A percentile compares a stretch with the other conserved stretches of the same genome.
Conservation (phyloP, 202 grass and related monocot genomes). For the Carex sylvatica region DNA sequence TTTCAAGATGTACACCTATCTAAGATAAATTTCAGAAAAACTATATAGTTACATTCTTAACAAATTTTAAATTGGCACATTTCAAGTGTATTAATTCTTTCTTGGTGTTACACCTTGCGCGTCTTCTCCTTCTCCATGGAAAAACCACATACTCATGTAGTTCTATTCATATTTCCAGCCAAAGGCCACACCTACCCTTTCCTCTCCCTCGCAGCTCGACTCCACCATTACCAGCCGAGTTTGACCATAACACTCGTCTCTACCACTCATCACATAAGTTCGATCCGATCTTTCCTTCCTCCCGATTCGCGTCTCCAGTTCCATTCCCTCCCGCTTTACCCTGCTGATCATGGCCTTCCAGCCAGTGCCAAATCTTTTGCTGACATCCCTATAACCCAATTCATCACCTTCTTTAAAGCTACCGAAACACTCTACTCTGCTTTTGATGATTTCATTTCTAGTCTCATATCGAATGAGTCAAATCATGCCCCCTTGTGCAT, state of each 20-base stretch:
- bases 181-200: constrained; percentile 56
- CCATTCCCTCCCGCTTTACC: constrained; percentile 44
- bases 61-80: background rate
- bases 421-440: constrained; percentile 45
- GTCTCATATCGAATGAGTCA: background rate
- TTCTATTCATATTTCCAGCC: constrained; percentile 61
- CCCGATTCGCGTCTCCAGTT: constrained; percentile 19
- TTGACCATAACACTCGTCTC: constrained; percentile 43
- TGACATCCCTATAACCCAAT: constrained; percentile 49
- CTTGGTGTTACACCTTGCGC: too few species aligned
- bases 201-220: constrained; percentile 55
- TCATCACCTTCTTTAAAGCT: constrained; percentile 50
- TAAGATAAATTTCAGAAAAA: too few species aligned
- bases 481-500: constrained; percentile 37
- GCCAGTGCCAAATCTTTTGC: constrained; percentile 31
- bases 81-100: background rate
- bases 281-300: constrained; percentile 22
- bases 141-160: constrained; percentile 31
- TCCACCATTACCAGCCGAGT: constrained; percentile 28
- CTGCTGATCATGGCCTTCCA: constrained; percentile 59
- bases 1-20: too few species aligned
- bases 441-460: constrained; percentile 56
- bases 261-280: constrained; percentile 34
- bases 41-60: too few species aligned
- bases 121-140: constrained; percentile 20